Conservation (phyloP, 1,139 yeast species). For the Debaryomyces sp. region DNA sequence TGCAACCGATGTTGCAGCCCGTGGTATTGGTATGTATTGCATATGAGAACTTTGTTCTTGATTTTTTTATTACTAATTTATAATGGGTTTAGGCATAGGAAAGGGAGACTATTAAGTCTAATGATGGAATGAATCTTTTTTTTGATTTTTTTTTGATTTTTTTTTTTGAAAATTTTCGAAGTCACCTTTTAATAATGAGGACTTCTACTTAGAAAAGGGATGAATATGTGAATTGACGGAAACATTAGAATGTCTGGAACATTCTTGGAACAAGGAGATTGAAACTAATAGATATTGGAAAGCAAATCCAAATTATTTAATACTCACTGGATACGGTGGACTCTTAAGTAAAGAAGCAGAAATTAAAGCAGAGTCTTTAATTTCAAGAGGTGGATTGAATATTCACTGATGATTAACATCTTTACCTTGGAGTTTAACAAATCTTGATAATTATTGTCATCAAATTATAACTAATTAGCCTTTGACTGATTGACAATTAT, state of each 20-base stretch:
- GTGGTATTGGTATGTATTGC: conserved; percentile 96
- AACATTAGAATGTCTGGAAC: conserved; percentile 6
- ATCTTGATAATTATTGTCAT: conserved; percentile 8
- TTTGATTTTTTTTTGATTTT: conserved; percentile 3
- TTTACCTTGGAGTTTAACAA: conserved; percentile 6
- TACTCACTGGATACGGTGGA: conserved; percentile 9
- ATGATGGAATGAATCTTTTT: conserved; percentile 3
- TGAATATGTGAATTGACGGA: conserved; percentile 8
- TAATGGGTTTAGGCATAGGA: conserved; percentile 9
- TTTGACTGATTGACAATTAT: conserved; percentile 9
- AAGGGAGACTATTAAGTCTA: conserved; percentile 1
- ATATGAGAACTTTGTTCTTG: conserved; percentile 15
- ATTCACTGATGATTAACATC: not conserved
- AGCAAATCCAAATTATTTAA: conserved; percentile 7
- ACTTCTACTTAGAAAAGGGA: conserved; percentile 6
- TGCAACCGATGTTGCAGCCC: conserved; percentile 99
- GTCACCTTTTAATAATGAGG: conserved; percentile 3
- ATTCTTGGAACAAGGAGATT: conserved; percentile 10
- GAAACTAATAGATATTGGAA: conserved; percentile 9
- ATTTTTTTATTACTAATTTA: conserved; percentile 6
- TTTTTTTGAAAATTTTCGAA: not conserved
- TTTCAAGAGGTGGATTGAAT: not conserved
- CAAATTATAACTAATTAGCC: conserved; percentile 6
- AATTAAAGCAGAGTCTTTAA: not conserved
- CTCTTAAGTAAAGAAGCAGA: conserved; percentile 6